A percentile compares a stretch with the other conserved stretches of the same genome.
phyloP scores from a whole-genome alignment of 1,284 basidiomycete genomes.

The Sanghuangporus weigelae region DNA sequence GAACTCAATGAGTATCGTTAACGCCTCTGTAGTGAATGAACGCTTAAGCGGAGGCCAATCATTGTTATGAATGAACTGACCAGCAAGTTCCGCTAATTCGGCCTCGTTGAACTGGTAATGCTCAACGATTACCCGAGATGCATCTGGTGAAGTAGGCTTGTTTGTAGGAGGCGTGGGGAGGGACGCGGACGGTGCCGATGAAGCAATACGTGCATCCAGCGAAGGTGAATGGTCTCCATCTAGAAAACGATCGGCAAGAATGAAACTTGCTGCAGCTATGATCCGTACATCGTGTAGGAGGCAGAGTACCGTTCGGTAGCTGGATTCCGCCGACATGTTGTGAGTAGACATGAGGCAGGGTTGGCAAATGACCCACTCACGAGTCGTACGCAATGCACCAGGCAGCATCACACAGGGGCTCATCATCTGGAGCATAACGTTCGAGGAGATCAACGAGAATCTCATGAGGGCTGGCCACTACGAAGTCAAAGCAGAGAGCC shows the following conservation, averaged over 20 bases:
- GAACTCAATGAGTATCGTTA: constrained; percentile 67
- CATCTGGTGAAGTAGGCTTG: constrained; percentile 65
- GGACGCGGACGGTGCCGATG: constrained; percentile 54
- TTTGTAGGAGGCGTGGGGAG: constrained; percentile 71
- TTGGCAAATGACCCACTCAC: constrained; percentile 39
- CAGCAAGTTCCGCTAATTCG: constrained; percentile 54
- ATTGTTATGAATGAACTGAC: constrained; percentile 30
- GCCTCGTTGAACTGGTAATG: constrained; percentile 56
- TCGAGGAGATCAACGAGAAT: constrained; percentile 66
- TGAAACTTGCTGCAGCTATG: constrained; percentile 67
- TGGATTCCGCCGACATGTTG: constrained; percentile 26
- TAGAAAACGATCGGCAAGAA: constrained; percentile 62
- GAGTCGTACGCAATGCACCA: constrained; percentile 84
- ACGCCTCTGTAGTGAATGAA: constrained; percentile 40
- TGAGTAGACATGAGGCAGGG: constrained; percentile 3
- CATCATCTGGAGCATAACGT: constrained; percentile 30
- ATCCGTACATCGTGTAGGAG: constrained; percentile 60
- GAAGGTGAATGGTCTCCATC: constrained; percentile 70
- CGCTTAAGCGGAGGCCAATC: constrained; percentile 14
- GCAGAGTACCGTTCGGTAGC: constrained; percentile 73
- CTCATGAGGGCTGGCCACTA: constrained; percentile 78
- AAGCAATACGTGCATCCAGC: constrained; percentile 63
- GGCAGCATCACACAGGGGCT: constrained; percentile 59
- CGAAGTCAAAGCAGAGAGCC: constrained; percentile 88
- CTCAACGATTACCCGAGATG: constrained; percentile 59